phyloP scores from a whole-genome alignment of 352 stramenopile genomes.

The Phytopythium helicoides region DNA sequence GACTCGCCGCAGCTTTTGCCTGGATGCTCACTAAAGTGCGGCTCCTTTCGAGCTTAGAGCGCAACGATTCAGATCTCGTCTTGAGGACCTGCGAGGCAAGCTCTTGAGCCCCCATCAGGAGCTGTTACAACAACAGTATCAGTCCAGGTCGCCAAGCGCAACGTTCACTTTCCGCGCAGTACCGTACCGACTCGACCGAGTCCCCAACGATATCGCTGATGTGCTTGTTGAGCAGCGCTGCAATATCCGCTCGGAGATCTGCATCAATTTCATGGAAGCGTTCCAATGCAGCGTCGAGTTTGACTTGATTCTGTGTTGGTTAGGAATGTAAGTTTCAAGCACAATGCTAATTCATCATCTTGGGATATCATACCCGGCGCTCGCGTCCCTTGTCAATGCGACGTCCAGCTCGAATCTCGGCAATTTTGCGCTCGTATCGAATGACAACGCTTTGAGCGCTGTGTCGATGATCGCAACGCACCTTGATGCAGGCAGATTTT shows the following conservation, averaged over 20 bases:
- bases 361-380: slow-evolving; percentile 40
- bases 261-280: slow-evolving; percentile 68
- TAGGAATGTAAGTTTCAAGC: not conserved
- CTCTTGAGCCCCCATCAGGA: slow-evolving; percentile 31
- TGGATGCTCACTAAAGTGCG: slow-evolving; percentile 11
- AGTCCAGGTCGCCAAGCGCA: not conserved
- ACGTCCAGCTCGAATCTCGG: slow-evolving; percentile 39
- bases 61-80: slow-evolving; percentile 5
- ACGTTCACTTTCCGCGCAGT: slow-evolving; percentile 1
- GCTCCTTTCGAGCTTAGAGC: slow-evolving; percentile 8
- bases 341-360: not conserved
- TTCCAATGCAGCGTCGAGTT: slow-evolving; percentile 48
- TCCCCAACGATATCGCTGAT: slow-evolving; percentile 26
- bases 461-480: slow-evolving; percentile 68
- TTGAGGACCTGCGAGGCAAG: slow-evolving; percentile 23
- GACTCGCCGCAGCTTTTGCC: slow-evolving; percentile 9
- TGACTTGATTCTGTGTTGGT: slow-evolving; percentile 52
- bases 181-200: slow-evolving; percentile 39
- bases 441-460: slow-evolving; percentile 47
- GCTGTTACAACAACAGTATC: slow-evolving; percentile 9
- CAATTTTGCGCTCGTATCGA: slow-evolving; percentile 62
- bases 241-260: slow-evolving; percentile 44
- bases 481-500: too few relatives aligned
- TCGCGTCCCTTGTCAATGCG: slow-evolving; percentile 47
- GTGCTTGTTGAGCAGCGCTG: slow-evolving; percentile 34